phyloP scores from a whole-genome alignment of 371 early-diverging fungal species.

The Actinomucor elegans region DNA sequence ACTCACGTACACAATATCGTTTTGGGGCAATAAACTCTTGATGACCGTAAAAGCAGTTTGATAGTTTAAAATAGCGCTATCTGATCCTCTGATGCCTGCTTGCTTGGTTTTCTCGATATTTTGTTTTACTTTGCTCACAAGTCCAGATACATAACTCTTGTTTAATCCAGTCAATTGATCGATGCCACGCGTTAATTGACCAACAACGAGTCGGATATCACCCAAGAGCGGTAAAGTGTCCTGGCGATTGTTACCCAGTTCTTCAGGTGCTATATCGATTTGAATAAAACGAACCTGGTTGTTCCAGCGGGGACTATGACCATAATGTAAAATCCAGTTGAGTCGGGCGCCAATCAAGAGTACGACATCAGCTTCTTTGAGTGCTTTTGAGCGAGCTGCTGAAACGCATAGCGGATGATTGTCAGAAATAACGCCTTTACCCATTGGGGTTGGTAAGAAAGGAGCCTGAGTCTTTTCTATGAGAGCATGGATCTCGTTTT shows the following conservation, averaged over 20 bases:
- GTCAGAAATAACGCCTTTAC: conserved; percentile 75
- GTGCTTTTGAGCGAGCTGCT: conserved; percentile 72
- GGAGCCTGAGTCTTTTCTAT: conserved; percentile 62
- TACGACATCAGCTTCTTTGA: conserved; percentile 71
- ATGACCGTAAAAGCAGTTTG: conserved; percentile 69
- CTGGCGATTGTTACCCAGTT: conserved; percentile 56
- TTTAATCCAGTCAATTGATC: conserved; percentile 8
- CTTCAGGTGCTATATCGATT: conserved; percentile 70
- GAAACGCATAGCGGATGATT: conserved; percentile 62
- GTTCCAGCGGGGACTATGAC: conserved; percentile 60
- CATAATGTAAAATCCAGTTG: conserved; percentile 86
- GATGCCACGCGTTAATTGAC: conserved; percentile 42
- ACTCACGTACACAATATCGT: conserved; percentile 60
- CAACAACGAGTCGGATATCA: conserved; percentile 54
- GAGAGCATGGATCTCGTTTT: conserved; percentile 55
- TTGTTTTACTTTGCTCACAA: conserved; percentile 39
- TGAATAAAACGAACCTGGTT: conserved; percentile 65
- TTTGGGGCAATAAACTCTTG: conserved; percentile 44
- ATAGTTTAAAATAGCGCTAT: conserved; percentile 62
- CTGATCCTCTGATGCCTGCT: conserved; percentile 32
- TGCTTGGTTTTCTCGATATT: conserved; percentile 45
- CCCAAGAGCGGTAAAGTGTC: conserved; percentile 63
- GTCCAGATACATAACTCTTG: conserved; percentile 23
- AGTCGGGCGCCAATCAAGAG: conserved; percentile 73
- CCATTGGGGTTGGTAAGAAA: conserved; percentile 84